Conservation (phyloP, 108 stramenopile genomes). For the Cyclotella baltica region DNA sequence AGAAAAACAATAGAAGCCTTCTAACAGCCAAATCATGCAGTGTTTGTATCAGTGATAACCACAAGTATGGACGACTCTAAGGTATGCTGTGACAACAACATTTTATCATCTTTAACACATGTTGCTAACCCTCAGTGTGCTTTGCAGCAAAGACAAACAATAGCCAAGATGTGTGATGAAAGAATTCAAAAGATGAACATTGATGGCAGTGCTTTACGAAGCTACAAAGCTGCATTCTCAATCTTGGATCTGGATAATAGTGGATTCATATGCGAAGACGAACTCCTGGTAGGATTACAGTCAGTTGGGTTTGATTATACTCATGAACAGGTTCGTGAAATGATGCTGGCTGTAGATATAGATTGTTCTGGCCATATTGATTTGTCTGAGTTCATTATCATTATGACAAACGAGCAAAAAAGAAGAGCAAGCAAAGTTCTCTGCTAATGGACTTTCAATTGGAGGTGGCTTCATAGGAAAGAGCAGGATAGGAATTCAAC, state of each 20-base stretch:
- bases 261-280: conserved; percentile 43
- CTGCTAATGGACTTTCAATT: no score
- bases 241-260: conserved; percentile 48
- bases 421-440: no score
- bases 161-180: background rate
- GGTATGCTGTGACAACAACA: no score
- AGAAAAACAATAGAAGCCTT: no score
- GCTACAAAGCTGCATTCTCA: conserved; percentile 29
- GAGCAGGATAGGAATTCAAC: no score
- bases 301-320: conserved; percentile 26
- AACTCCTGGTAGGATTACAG: conserved; percentile 38
- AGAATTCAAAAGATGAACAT: conserved; percentile 9
- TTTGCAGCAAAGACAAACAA: background rate
- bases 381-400: conserved; percentile 29
- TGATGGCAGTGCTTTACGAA: conserved; percentile 7
- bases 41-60: background rate
- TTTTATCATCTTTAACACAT: no score
- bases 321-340: conserved; percentile 20
- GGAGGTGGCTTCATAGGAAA: no score
- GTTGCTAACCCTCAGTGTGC: background rate
- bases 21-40: no score
- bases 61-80: background rate
- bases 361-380: conserved; percentile 42
- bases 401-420: conserved; percentile 37
- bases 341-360: conserved; percentile 39